Evolutionary conservation across 2,329 filamentous ascomycete genomes (phyloP), one percentile per base, ranked within the genome.

Genomic region (Neurospora sp.): DNA sequence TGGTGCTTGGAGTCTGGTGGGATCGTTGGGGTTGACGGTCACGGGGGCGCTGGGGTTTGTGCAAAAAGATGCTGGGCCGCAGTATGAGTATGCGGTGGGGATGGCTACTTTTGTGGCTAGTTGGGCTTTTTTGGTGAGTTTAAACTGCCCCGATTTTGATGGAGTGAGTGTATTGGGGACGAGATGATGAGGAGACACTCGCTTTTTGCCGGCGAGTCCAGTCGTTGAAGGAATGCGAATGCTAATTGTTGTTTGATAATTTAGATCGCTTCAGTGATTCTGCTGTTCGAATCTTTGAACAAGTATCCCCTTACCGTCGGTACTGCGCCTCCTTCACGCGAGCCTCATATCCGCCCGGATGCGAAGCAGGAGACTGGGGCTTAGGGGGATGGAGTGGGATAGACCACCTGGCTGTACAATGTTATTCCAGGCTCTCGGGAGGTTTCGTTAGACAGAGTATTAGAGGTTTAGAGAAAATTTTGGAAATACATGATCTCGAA

Each of bases 1-100:
- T 73, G 89, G 87, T 0, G 77, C 85, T 8, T 91, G 88, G 87
- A 91, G 91, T 74, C 77, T 89, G 2, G 79, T 91, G 23, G 89
- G 89, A 0, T 85, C 85, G 1, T 74, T 90, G 33, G 88, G 88
- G 0, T 91, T 90, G 75, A 89, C 86, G 5, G 79, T 88, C 0
- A 88, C 85, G 71, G 86, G 86, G n/a, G 86, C 83, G 2, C 75
- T 88, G 38, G 87, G 86, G 0, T 86, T 84, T 69, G 85, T 78
- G 11, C 77, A 76, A 8, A 78, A 75, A 8, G 78, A 75, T 33
- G 77, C 80, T 69, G 80, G 78, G 37, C 79, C 78, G 41, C 80
- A 80, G 1, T 81, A 83, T 3, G 77, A 81, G 52, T 86, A 86
- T 72, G 81, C 86, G 62, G 79, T 82, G 12, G 80, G 80, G 1